Base-by-base conservation (phyloP, 306 rosid species). In the Quillaja saponaria region DNA sequence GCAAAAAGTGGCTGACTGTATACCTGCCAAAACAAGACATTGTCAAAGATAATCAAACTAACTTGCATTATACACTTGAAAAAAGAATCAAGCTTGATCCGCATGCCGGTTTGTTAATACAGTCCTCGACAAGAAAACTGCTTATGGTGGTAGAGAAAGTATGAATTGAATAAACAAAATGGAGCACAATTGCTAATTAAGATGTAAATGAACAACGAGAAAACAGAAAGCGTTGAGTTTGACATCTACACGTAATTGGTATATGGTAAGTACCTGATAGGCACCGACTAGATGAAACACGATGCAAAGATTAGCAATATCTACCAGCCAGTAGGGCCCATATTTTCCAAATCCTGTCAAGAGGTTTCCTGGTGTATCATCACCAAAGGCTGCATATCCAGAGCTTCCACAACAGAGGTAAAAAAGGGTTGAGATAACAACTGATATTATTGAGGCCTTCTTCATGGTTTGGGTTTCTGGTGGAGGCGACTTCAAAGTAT, bases 381-480 rank as follows among this genome's bases (percentile, higher is more conserved):
- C 61, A 25, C 96, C 96, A 63, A 89, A 85, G 63, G 96, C 96
- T 39, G 96, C 96, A 65, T 86, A 88, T 37, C 96, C 96, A 39
- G 56, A 51, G 45, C 87, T 71, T 34, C 90, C 96, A 38, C 95
- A 89, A 8, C 71, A 72, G 34, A 89, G 70, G 79, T 85, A 89
- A 79, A 89, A 85, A 53, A 78, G 40, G 15, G 95, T 84, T 19
- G 90, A 83, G 41, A 84, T 5, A 0, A 63, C 0, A 25, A 81
- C 72, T 42, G 88, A 74, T 65, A 80, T 71, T 25, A 75, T 64
- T 8, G 90, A 54, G 19, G 95, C 96, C 81, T 38, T 89, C 74
- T 72, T 89, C 84, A 69, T 82, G 16, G 79, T 76, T 68, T 16
- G 33, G 48, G 75, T 80, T 77, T 91, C 97, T 0, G 95, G 81